Evolutionary conservation across 768 basidiomycete species (phyloP).

Genomic region (Calocera viscosa): DNA sequence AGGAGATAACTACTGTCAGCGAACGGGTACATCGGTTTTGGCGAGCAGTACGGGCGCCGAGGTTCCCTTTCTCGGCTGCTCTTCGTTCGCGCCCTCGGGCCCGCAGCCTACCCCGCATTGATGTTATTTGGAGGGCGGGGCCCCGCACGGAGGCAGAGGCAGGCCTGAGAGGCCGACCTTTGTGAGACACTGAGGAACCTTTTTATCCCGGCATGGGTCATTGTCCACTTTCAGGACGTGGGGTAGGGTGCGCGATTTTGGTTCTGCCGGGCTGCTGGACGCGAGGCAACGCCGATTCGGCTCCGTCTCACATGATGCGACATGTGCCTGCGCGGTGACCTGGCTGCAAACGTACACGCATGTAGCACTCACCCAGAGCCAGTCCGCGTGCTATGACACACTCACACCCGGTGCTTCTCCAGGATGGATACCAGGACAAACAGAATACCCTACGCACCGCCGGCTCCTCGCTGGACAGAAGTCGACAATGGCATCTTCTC

Average conservation of each 20-base stretch:
- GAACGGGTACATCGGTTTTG: neutral
- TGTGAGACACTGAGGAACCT: neutral
- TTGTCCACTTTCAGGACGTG: neutral
- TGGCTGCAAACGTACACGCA: neutral
- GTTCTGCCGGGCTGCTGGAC: neutral
- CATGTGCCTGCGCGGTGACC: neutral
- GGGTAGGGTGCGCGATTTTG: neutral
- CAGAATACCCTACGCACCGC: neutral
- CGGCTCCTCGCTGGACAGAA: neutral
- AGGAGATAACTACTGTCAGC: no score
- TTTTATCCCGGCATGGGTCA: neutral
- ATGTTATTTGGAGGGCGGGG: neutral
- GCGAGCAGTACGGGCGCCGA: neutral
- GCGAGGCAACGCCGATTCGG: neutral
- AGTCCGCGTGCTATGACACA: neutral
- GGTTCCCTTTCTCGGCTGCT: neutral
- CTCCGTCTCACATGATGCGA: neutral
- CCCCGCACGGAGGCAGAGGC: no score
- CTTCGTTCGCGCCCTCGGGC: no score
- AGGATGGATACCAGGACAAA: neutral
- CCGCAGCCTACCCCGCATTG: neutral
- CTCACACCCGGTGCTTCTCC: neutral
- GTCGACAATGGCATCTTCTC: neutral
- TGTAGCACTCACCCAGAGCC: no score
- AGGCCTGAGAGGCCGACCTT: no score